Conservation (phyloP, 352 stramenopile species). For the Globisporangium spinosum region DNA sequence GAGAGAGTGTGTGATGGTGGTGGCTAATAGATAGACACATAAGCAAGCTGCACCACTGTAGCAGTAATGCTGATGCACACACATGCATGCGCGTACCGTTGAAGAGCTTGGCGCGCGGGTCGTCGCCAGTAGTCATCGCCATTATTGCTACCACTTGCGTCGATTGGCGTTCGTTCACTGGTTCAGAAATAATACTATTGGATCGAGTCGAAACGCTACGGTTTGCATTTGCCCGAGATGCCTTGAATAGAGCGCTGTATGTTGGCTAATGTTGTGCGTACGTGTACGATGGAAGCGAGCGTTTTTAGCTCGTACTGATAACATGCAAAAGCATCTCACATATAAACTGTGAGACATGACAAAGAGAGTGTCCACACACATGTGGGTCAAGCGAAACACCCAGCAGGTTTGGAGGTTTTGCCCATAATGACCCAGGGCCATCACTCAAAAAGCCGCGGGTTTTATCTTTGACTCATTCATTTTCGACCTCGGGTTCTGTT, state of each 20-base stretch:
- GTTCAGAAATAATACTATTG: background rate
- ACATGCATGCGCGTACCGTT: constrained; percentile 45
- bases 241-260: background rate
- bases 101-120: constrained; percentile 50
- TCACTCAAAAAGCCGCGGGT: too few species aligned
- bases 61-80: background rate
- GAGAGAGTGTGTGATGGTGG: background rate
- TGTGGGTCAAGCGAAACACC: too few species aligned
- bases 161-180: background rate
- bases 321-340: too few species aligned
- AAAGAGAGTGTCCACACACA: too few species aligned
- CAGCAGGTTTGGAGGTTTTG: too few species aligned
- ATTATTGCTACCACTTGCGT: background rate
- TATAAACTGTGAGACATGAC: too few species aligned
- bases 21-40: background rate
- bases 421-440: too few species aligned
- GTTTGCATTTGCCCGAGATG: background rate
- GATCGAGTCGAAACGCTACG: background rate
- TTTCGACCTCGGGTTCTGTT: too few species aligned
- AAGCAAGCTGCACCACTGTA: background rate
- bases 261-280: background rate
- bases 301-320: too few species aligned
- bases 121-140: constrained; percentile 12
- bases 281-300: too few species aligned
- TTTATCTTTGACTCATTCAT: too few species aligned